Base-by-base conservation (phyloP, 2,329 filamentous ascomycete species). In the Didymella segeticola region DNA sequence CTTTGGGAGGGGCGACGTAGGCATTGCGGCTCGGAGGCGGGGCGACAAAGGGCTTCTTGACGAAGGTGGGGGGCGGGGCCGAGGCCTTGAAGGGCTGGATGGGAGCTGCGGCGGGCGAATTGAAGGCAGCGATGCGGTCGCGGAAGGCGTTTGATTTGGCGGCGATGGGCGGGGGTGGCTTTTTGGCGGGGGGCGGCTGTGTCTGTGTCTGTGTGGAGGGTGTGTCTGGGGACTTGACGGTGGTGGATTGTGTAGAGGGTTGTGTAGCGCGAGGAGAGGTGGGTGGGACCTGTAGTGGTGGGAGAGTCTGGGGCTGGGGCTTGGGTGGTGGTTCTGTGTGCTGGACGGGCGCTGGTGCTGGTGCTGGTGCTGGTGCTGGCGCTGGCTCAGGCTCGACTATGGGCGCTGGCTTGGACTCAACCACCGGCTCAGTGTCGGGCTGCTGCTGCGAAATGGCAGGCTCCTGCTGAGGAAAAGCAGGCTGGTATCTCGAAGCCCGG, bases 1-100 rank as follows among this genome's bases (percentile, higher is more conserved):
- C 89, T 19, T 87, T 82, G 4, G 90, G 87, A 20, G 95, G 91
- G 22, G 93, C 90, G 9, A 99, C 83, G 68, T 91, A 99, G 20
- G 93, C 89, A 78, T 97, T 89, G 63, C 91, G 89, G 74, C 92
- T 96, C 0, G 95, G 95, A 15, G 95, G 95, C 45, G 95, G 92
- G 3, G 95, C 91, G 51, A 99, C 93, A 68, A 97, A 99, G 0
- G 93, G 92, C 77, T 98, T 98, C 82, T 93, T 97, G 76, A 99
- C 87, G 70, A 98, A 98, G 58, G 83, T 82, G 41, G 83, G 79
- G 53, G 84, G 82, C 25, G 82, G 79, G 10, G 78, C 72, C 2
- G 86, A 86, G 55, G 83, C 82, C 72, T 96, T 96, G 78, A 96
- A 93, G 1, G 95, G 95, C n/a, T 91, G 85, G 56, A 95, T 81